Evolutionary conservation across 1,284 basidiomycete genomes (phyloP).

Genomic region (Afroboletus lepidellus): DNA sequence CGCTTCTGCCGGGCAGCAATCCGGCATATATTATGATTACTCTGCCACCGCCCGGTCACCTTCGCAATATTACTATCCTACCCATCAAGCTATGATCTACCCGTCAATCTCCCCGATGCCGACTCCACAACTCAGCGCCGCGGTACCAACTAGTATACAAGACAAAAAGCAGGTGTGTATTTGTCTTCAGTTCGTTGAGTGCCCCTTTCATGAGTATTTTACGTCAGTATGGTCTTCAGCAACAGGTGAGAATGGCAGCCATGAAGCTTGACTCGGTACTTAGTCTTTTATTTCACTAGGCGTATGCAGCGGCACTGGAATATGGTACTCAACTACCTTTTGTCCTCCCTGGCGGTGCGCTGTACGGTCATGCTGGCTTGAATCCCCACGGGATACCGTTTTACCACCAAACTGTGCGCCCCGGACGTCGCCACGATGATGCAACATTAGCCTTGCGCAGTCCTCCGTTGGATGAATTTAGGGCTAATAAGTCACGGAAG

Average conservation of each 20-base stretch:
- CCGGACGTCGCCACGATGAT: conserved; percentile 43
- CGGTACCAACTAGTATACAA: conserved; percentile 40
- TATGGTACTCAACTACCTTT: conserved; percentile 49
- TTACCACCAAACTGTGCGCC: conserved; percentile 42
- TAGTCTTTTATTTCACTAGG: conserved; percentile 44
- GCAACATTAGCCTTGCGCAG: conserved; percentile 51
- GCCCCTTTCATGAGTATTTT: conserved; percentile 11
- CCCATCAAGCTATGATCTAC: conserved; percentile 59
- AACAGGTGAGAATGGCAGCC: conserved; percentile 40
- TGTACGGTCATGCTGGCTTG: conserved; percentile 40
- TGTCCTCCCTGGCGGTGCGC: conserved; percentile 42
- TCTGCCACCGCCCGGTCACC: conserved; percentile 44
- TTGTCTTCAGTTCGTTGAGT: conserved; percentile 5
- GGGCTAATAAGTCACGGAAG: conserved; percentile 72
- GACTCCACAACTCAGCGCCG: conserved; percentile 43
- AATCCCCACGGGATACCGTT: conserved; percentile 36
- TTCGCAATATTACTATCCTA: conserved; percentile 62
- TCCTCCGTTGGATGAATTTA: conserved; percentile 80
- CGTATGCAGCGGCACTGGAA: conserved; percentile 44
- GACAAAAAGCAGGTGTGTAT: conserved; percentile 64
- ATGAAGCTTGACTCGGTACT: conserved; percentile 41
- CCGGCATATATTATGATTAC: conserved; percentile 62
- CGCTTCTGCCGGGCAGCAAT: conserved; percentile 47
- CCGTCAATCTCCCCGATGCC: conserved; percentile 55
- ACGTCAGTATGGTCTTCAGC: conserved; percentile 49